Base-by-base conservation (phyloP, 2,329 filamentous ascomycete genomes). In the Talaromyces sp. region DNA sequence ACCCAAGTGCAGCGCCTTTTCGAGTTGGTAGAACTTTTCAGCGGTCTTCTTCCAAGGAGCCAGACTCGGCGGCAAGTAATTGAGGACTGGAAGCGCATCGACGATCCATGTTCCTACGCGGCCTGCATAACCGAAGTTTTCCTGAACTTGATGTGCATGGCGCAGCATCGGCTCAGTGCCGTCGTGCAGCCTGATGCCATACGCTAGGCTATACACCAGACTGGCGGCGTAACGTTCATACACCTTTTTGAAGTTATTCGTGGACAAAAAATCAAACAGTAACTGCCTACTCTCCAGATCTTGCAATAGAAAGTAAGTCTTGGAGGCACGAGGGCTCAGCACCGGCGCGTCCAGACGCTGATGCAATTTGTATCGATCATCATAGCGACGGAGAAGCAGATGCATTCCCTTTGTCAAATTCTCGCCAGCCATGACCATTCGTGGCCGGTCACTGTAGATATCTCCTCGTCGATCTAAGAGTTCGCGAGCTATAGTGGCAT, bases 131-230 rank as follows among this genome's bases (percentile, higher is more conserved):
- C 8, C 41, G 16, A 73, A 13, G 49, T 52, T n/a, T 33, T 41
- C 58, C 83, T 84, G 73, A 73, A 79, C 8, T 73, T 81, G 75
- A 11, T 75, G 75, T 35, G 84, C 81, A 11, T 83, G 79, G 49
- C 77, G 70, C 5, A 83, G 76, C 41, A 82, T 74, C 19, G 82
- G 68, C 3, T 80, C 80, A 63, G 84, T 78, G 61, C 68, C 69
- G 10, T 67, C 68, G 1, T 65, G 61, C 6, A 85, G 80, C 2
- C 83, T 80, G 54, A 81, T 79, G 0, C 84, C 83, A 67, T 85
- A 85, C 3, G 81, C 77, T 8, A 85, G 78, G 6, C 79, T 80
- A 68, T 83, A 83, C 0, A 84, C 79, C 14, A 85, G 76, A 67
- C 81, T 83, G 1, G 79, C 77, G 0, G 81, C 81, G 68, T 81